Conservation (phyloP, 1,139 yeast species). For the Yamadazyma atlantica region DNA sequence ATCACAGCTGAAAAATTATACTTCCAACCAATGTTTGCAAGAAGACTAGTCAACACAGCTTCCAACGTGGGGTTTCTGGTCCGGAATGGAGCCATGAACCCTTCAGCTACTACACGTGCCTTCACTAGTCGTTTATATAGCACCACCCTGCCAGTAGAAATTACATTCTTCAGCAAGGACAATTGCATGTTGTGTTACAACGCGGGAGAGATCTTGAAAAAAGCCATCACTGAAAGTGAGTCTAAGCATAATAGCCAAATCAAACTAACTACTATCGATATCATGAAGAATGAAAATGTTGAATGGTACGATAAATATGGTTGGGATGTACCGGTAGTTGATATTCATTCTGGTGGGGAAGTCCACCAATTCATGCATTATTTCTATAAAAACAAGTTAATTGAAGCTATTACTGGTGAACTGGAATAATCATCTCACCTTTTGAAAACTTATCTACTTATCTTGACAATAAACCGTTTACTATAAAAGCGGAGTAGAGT, state of each 20-base stretch:
- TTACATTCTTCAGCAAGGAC: conserved; percentile 75
- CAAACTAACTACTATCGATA: conserved; percentile 56
- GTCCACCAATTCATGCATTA: conserved; percentile 77
- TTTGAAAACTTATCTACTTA: too few relatives aligned
- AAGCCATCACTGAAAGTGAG: conserved; percentile 34
- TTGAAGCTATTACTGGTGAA: conserved; percentile 36
- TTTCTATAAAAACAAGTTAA: conserved; percentile 56
- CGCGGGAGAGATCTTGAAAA: conserved; percentile 56
- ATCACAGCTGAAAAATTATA: too few relatives aligned
- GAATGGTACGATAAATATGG: conserved; percentile 82
- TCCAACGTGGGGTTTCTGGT: too few relatives aligned
- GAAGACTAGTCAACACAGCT: too few relatives aligned
- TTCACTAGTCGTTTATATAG: neutral
- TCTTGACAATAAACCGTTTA: too few relatives aligned
- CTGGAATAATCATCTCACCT: too few relatives aligned
- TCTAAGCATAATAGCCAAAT: conserved; percentile 19
- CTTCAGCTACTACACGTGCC: too few relatives aligned
- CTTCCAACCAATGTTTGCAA: too few relatives aligned
- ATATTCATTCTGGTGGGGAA: conserved; percentile 53
- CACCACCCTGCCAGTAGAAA: neutral
- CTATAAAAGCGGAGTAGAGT: too few relatives aligned
- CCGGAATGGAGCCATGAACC: too few relatives aligned
- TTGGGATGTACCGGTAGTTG: conserved; percentile 88
- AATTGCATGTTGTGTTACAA: conserved; percentile 77
- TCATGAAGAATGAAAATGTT: conserved; percentile 63